Base-by-base conservation (phyloP, 148 eudicot genomes). In the Selenicereus undatus region DNA sequence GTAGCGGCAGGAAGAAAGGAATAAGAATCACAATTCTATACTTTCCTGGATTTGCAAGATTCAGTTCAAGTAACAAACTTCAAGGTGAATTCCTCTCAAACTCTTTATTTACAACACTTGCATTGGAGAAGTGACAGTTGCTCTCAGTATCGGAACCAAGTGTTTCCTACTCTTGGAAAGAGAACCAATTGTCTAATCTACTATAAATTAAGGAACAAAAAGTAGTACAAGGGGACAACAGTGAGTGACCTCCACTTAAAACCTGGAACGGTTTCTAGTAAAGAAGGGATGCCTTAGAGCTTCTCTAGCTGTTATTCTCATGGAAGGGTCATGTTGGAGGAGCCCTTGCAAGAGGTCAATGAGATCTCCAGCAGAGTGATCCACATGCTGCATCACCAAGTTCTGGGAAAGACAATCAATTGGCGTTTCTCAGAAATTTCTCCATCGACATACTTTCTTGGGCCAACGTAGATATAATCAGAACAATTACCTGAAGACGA, bases 331-430 rank as follows among this genome's bases (percentile, higher is more conserved):
- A 60, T 84, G 87, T 56, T 86, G 88, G 74, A 90, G 91, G 56
- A 89, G 89, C 30, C 89, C 89, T 87, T 89, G 90, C 84, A 90
- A 81, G 29, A 90, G 88, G 84, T 90, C 90, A 64, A 87, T 90
- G 65, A 90, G 86, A 81, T 90, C 93, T 54, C 93, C 93, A 17
- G 91, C 91, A 29, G 93, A 90, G 82, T 90, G 93, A 82, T 90
- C 93, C 39, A 90, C 93, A 66, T 88, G 90, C 64, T 89, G 91
- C 93, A 89, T 90, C 73, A 90, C 90, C 64, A 89, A 71, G 80
- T 89, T 90, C 93, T 90, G 91, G 18, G 82, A 35, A 52, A 2
- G 48, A 50, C 64, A 74, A 18, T 6, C 14, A 52, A 16, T 56
- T 69, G 43, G 66, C 81, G 26, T 62, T 62, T 60, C 75, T 60